phyloP scores from a whole-genome alignment of 2,329 filamentous ascomycete genomes.

The Parastagonospora nodorum region DNA sequence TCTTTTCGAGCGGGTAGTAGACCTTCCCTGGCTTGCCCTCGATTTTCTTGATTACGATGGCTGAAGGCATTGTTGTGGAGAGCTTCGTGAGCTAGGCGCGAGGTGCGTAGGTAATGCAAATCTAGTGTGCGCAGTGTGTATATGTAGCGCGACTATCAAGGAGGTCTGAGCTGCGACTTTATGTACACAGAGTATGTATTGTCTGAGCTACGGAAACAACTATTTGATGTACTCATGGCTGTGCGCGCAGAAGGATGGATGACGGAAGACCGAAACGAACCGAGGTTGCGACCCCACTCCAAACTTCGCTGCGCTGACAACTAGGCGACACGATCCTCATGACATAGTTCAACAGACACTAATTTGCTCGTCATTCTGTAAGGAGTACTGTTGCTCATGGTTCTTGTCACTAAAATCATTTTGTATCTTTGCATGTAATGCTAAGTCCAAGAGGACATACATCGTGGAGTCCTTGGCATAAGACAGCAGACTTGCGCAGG shows the following conservation, averaged over 20 bases:
- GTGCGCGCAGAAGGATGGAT: slow-evolving; percentile 12
- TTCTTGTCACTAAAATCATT: too few species aligned
- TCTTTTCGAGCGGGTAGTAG: slow-evolving; percentile 69
- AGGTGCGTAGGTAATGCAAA: not conserved
- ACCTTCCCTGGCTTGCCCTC: slow-evolving; percentile 87
- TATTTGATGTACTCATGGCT: not conserved
- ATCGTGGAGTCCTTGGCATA: too few species aligned
- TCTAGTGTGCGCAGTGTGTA: not conserved
- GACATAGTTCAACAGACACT: too few species aligned
- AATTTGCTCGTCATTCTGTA: too few species aligned
- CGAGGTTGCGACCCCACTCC: slow-evolving; percentile 14
- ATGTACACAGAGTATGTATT: not conserved
- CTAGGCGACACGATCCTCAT: not conserved
- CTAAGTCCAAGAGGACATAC: too few species aligned
- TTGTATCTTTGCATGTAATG: too few species aligned
- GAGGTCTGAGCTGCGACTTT: not conserved
- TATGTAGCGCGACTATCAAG: not conserved
- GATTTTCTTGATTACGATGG: slow-evolving; percentile 69
- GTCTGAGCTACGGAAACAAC: not conserved
- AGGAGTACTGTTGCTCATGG: too few species aligned
- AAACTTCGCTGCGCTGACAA: not conserved
- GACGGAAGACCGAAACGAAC: slow-evolving; percentile 12
- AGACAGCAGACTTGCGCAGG: too few species aligned
- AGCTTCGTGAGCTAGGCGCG: not conserved
- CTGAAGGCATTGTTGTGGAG: slow-evolving; percentile 52